Percentiles rank a stretch among this genome's conserved stretches.
phyloP scores from a whole-genome alignment of 2,329 filamentous ascomycete species.

The Fusarium tjaetaba region DNA sequence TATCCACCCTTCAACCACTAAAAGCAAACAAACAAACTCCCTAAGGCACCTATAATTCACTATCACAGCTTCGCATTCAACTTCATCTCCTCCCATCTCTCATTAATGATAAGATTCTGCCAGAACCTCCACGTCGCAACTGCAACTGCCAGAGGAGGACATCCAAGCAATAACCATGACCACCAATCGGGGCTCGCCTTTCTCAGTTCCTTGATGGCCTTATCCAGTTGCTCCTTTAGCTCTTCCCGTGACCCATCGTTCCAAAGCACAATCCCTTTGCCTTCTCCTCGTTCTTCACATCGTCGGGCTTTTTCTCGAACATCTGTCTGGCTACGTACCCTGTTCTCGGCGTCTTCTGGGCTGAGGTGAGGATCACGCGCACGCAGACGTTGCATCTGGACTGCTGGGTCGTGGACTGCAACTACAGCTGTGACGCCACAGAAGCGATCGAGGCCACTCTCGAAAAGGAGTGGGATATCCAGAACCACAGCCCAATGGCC shows the following conservation, averaged over 20 bases:
- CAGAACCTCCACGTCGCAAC: slow-evolving; percentile 78
- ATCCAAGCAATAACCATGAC: slow-evolving; percentile 75
- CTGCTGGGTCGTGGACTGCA: slow-evolving; percentile 78
- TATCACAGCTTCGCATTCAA: slow-evolving; percentile 40
- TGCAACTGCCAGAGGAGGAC: slow-evolving; percentile 77
- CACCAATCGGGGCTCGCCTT: slow-evolving; percentile 80
- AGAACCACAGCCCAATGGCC: slow-evolving; percentile 91
- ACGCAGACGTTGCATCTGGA: slow-evolving; percentile 84
- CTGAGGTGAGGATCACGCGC: slow-evolving; percentile 81
- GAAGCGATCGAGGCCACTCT: slow-evolving; percentile 84
- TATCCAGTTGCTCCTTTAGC: slow-evolving; percentile 72
- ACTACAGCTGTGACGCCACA: slow-evolving; percentile 90
- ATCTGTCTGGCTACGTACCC: slow-evolving; percentile 87
- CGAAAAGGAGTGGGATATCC: slow-evolving; percentile 92
- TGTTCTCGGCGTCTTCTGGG: slow-evolving; percentile 86
- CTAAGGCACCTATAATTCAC: neutral
- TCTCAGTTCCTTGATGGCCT: slow-evolving; percentile 71
- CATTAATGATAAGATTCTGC: slow-evolving; percentile 76
- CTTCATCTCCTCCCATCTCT: slow-evolving; percentile 72
- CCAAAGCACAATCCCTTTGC: slow-evolving; percentile 84
- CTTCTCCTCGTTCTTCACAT: slow-evolving; percentile 71
- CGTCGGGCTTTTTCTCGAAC: slow-evolving; percentile 84
- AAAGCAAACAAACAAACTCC: neutral
- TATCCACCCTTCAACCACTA: neutral
- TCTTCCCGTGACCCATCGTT: slow-evolving; percentile 83